Evolutionary conservation across 768 basidiomycete genomes (phyloP).

Genomic region (Panaeolus cyanescens): DNA sequence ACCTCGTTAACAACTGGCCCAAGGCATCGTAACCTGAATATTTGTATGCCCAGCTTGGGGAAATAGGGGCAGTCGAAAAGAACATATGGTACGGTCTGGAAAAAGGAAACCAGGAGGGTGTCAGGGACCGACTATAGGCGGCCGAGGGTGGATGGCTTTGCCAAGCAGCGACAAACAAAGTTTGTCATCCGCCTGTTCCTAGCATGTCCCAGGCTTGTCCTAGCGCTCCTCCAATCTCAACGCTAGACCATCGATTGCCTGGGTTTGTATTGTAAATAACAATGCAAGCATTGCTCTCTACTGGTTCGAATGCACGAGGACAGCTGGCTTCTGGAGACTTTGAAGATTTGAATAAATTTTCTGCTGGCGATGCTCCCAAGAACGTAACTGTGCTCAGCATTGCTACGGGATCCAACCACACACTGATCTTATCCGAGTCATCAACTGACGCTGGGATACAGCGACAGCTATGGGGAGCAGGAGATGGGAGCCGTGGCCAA

Average conservation of each 20-base stretch:
- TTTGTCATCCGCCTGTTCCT: too few relatives aligned
- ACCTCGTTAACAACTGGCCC: too few relatives aligned
- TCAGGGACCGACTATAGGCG: too few relatives aligned
- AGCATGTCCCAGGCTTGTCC: too few relatives aligned
- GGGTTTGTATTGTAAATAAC: not conserved
- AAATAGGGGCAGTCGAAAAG: too few relatives aligned
- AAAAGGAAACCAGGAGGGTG: too few relatives aligned
- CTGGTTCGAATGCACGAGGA: conserved; percentile 13
- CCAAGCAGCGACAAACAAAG: not conserved
- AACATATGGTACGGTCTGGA: too few relatives aligned
- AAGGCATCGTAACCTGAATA: too few relatives aligned
- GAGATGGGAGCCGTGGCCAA: conserved; percentile 72
- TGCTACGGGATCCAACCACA: conserved; percentile 79
- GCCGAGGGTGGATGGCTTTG: not conserved
- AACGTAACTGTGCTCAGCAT: conserved; percentile 47
- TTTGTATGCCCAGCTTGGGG: too few relatives aligned
- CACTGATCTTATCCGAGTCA: conserved; percentile 60
- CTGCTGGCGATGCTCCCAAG: conserved; percentile 30
- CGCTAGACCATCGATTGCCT: not conserved
- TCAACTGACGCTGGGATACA: conserved; percentile 16
- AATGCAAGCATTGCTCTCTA: conserved; percentile 1
- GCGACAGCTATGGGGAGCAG: conserved; percentile 70
- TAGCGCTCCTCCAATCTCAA: too few relatives aligned
- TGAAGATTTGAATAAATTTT: conserved; percentile 49
- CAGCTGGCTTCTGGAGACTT: conserved; percentile 10